Evolutionary conservation across 2,329 filamentous ascomycete species (phyloP), one percentile per base, ranked within the genome.

Genomic region (Pestalotiopsis sp.): DNA sequence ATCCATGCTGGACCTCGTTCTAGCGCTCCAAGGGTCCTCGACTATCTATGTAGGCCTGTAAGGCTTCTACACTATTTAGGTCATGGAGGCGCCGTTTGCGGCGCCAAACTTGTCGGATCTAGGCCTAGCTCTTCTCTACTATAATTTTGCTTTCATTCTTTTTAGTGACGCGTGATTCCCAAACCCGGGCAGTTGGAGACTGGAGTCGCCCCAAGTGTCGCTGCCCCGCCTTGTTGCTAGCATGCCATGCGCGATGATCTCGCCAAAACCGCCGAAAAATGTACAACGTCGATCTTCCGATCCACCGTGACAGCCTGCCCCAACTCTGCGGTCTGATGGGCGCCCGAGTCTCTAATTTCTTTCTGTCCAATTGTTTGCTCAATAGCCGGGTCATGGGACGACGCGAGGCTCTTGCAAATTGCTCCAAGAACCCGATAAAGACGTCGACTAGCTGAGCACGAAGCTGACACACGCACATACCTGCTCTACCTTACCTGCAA

Each of bases 121-220:
- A 17, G 45, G 45, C 17, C 45, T 52, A 52, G 45, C 45, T 52
- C 17, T 52, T 23, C 6, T 52, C 45, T 52, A 52, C 45, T 52
- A 52, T 52, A 52, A 52, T 52, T 52, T 23, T 52, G 45, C 45
- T n/a, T n/a, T 52, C 45, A 36, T 52, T 52, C 45, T 62, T 40
- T 62, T 23, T 62, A 62, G 59, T 36, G 59, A 62, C 59, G 59
- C 59, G 36, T 62, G 59, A 62, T 62, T 59, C 57, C 57, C 23
- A 36, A 62, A n/a, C 31, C 59, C 59, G 36, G 36, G n/a, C 57
- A 36, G 45, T 52, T 62, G 59, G 25, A 23, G 59, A 7, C 38
- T 62, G 59, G 25, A 23, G 59, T 17, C 38, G 14, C 27, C 31
- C 59, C 20, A 62, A n/a, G 36, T 9, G 59, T 31, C n/a, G 27